Conservation (phyloP, 768 basidiomycete species). For the Mycena latifolia region DNA sequence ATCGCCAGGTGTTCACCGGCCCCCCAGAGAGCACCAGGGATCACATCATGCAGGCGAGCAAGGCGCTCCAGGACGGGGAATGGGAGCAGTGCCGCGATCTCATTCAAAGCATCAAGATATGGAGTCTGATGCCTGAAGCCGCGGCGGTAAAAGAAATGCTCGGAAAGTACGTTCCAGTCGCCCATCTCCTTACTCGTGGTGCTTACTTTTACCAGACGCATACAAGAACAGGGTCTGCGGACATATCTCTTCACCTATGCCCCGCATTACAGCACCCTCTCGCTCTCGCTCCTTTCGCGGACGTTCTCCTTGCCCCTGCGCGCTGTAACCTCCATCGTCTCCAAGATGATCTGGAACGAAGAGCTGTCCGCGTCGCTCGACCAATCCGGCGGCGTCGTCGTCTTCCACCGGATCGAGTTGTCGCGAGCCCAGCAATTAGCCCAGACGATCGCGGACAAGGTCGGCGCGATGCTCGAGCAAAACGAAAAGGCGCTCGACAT, state of each 20-base stretch:
- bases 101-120: conserved; percentile 96
- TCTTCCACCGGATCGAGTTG: conserved; percentile 93
- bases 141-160: conserved; percentile 94
- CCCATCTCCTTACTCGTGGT: conserved; percentile 10
- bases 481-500: conserved; percentile 91
- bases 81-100: conserved; percentile 97
- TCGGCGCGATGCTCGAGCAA: conserved; percentile 87
- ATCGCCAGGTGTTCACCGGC: conserved; percentile 97
- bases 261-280: conserved; percentile 92
- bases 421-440: conserved; percentile 92
- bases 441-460: conserved; percentile 89
- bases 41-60: conserved; percentile 99
- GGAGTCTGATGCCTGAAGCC: conserved; percentile 95
- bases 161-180: conserved; percentile 76
- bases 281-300: conserved; percentile 85
- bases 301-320: conserved; percentile 89
- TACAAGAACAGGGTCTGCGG: conserved; percentile 96
- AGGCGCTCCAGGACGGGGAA: conserved; percentile 95
- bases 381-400: conserved; percentile 88
- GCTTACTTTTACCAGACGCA: conserved; percentile 73
- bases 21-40: conserved; percentile 99
- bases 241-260: conserved; percentile 99
- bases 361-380: conserved; percentile 95
- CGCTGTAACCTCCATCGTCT: conserved; percentile 90
- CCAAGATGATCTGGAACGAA: conserved; percentile 99